Evolutionary conservation across 2,329 filamentous ascomycete species (phyloP), one percentile per base, ranked within the genome.

Genomic region (Penicillium sp.): DNA sequence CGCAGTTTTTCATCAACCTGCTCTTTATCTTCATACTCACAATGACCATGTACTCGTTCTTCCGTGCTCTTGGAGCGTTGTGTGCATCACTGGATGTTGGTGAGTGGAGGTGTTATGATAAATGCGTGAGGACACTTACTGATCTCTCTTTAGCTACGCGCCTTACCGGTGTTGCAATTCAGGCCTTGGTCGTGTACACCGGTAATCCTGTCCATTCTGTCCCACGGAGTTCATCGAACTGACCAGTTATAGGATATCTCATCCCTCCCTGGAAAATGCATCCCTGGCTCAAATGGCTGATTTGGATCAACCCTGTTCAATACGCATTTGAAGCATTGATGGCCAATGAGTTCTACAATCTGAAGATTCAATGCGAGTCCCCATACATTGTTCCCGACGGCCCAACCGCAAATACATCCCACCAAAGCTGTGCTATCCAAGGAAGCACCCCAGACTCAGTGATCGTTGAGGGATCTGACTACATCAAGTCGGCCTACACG

Each of bases 291-390:
- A 68, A 68, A 41, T 84, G 80, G 80, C 58, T 83, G 3, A 81
- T 74, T 45, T 82, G 79, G 77, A 75, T 83, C 15, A 75, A 84
- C 47, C 84, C 84, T 0, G 66, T 88, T 3, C 78, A 83, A 0
- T 87, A 87, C 42, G 80, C 73, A 0, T 88, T 87, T 41, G 80
- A 87, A 48, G 77, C 76, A 0, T 61, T 89, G 0, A 71, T 87
- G 55, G 71, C 80, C 0, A 88, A 88, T 51, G 84, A 89, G 57
- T 87, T 88, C 41, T 73, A 84, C 42, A 63, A 68, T 19, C 62
- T 81, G 1, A 60, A 74, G 2, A 71, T 83, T 18, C 56, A 73
- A 41, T 84, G 81, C 48, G 70, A 70, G 2, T 57, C 72, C 2
- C 75, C 78, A 0, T 77, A 70, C 36, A 67, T 84, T 3, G 76